Base-by-base conservation (phyloP, 2,329 filamentous ascomycete species). In the Paramyrothecium sp. region DNA sequence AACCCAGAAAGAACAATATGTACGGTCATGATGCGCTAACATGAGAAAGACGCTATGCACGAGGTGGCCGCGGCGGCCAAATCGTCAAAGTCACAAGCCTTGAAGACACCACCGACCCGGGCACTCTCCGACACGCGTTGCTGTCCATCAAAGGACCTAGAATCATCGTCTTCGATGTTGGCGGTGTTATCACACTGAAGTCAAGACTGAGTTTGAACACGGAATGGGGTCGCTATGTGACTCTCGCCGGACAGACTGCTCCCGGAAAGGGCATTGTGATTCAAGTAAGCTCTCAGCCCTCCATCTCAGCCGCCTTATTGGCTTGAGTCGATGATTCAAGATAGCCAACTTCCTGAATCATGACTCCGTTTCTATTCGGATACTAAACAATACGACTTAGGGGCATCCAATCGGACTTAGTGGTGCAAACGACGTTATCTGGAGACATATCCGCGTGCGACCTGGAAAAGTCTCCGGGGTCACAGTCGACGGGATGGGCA, bases 171-270 rank as follows among this genome's bases (percentile, higher is more conserved):
- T 81, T 81, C 59, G 73, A 76, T 1, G 72, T 80, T 1, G 77
- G 78, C 8, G 79, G 79, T 2, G 68, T 80, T 2, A 81, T 81
- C 56, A 75, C 75, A 12, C 78, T 79, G 48, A 72, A 66, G 12
- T 73, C 74, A 0, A 74, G 78, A 11, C 69, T 81, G 3, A 73
- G 79, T 0, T 73, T 81, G 21, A 76, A 73, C 3, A 63, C 65
- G 12, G 78, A 79, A 51, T 51, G 49, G 49, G 49, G 49, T 19
- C 49, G 49, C 41, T 76, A 77, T 46, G 70, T 79, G 21, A 75
- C 71, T 1, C 75, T 81, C 44, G 73, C 79, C 0, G 78, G 79
- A 2, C 78, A 81, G 61, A 81, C 78, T 1, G 79, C 79, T 3
- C 79, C 79, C 0, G 77, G 78, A 1, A 77, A 75, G 41, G 75